Evolutionary conservation across 2,329 filamentous ascomycete genomes (phyloP).

Genomic region (Aspergillus novoparasiticus): DNA sequence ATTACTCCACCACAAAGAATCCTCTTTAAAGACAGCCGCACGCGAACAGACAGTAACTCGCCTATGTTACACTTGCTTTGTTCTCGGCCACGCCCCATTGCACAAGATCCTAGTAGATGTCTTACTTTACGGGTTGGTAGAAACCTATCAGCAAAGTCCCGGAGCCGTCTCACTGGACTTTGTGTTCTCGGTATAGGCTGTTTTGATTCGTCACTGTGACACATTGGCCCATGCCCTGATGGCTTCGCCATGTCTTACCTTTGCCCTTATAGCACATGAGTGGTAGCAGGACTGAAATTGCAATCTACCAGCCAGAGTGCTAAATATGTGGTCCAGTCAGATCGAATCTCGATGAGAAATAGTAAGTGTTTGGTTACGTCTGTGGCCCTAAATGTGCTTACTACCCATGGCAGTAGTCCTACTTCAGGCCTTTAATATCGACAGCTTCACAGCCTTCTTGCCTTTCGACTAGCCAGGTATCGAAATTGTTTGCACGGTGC

Average conservation of each 20-base stretch:
- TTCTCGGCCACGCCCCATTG: neutral
- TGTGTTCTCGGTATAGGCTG: neutral
- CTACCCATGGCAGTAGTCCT: neutral
- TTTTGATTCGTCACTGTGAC: neutral
- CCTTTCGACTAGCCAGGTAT: neutral
- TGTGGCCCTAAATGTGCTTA: neutral
- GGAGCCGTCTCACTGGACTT: neutral
- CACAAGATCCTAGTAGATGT: neutral
- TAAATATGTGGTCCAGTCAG: neutral
- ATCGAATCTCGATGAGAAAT: neutral
- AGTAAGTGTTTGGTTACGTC: neutral
- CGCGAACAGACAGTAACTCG: neutral
- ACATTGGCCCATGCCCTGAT: neutral
- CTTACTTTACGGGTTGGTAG: neutral
- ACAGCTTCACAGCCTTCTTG: neutral
- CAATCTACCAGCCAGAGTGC: neutral
- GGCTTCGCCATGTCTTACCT: neutral
- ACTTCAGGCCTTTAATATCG: neutral
- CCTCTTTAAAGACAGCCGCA: neutral
- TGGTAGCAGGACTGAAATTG: neutral
- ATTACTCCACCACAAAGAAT: neutral
- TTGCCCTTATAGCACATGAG: neutral
- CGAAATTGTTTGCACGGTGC: neutral
- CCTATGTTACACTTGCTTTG: neutral
- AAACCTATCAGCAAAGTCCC: conserved; percentile 1